Evolutionary conservation across 2,329 filamentous ascomycete genomes (phyloP).

Genomic region (Colletotrichum caudatum): DNA sequence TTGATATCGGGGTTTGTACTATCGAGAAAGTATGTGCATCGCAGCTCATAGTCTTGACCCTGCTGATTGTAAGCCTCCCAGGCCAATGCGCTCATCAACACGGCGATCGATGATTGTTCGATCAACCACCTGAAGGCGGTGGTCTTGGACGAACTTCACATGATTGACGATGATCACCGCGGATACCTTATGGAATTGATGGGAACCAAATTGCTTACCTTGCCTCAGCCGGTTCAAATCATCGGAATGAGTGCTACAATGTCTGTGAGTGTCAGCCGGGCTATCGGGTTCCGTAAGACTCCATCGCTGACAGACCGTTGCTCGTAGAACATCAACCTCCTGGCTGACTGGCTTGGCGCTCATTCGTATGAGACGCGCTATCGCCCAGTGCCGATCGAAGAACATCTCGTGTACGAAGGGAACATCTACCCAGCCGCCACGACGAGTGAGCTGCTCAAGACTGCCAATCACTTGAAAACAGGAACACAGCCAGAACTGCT

Average conservation of each 20-base stretch:
- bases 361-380: conserved; percentile 81
- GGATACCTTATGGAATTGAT: conserved; percentile 82
- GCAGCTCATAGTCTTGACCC: background rate
- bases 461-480: conserved; percentile 63
- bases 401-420: conserved; percentile 79
- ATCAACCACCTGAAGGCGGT: conserved; percentile 74
- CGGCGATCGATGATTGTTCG: conserved; percentile 77
- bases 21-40: conserved; percentile 73
- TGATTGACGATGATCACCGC: conserved; percentile 81
- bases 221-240: conserved; percentile 76
- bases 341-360: conserved; percentile 77
- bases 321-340: conserved; percentile 73
- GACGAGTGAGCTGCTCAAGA: conserved; percentile 70
- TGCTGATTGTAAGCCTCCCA: conserved; percentile 48
- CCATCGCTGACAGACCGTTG: conserved; percentile 5
- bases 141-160: conserved; percentile 84
- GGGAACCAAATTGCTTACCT: conserved; percentile 77
- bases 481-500: conserved; percentile 49
- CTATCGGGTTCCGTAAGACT: background rate
- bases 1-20: conserved; percentile 83
- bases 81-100: conserved; percentile 81
- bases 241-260: conserved; percentile 85
- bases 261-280: conserved; percentile 61
- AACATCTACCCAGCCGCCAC: conserved; percentile 72
- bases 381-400: conserved; percentile 79